Conservation (phyloP, 768 basidiomycete species). For the Russula sp. region DNA sequence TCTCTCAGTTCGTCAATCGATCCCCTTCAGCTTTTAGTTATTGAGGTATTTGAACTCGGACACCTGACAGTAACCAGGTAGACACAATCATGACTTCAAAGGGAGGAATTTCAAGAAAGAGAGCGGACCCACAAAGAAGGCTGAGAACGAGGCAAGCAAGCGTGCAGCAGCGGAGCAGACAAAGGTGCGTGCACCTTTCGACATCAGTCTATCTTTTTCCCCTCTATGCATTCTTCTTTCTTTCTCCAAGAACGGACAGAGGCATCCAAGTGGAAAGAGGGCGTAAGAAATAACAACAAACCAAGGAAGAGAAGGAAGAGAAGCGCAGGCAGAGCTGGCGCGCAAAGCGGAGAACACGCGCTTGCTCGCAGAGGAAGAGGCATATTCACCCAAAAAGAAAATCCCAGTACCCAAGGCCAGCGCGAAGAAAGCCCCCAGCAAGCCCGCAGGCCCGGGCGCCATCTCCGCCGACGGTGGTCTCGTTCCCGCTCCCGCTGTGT, state of each 20-base stretch:
- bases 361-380: constrained; percentile 85
- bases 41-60: no score
- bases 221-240: not conserved
- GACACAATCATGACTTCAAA: constrained; percentile 65
- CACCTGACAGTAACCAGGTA: not conserved
- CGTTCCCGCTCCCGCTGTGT: constrained; percentile 25
- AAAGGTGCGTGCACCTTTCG: constrained; percentile 37
- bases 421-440: constrained; percentile 17
- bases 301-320: constrained; percentile 68
- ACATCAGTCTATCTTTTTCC: not conserved
- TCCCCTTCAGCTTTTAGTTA: no score
- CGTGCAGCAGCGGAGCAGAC: constrained; percentile 51
- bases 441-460: constrained; percentile 76
- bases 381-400: constrained; percentile 48
- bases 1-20: no score
- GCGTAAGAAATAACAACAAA: constrained; percentile 59
- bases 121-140: constrained; percentile 81
- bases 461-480: constrained; percentile 67
- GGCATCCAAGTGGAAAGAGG: constrained; percentile 58
- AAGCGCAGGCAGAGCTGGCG: constrained; percentile 74
- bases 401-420: constrained; percentile 36
- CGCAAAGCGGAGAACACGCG: constrained; percentile 84
- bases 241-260: constrained; percentile 62
- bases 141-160: constrained; percentile 84
- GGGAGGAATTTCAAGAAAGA: constrained; percentile 92